Evolutionary conservation across 2,329 filamentous ascomycete genomes (phyloP).

Genomic region (Fusarium sp.): DNA sequence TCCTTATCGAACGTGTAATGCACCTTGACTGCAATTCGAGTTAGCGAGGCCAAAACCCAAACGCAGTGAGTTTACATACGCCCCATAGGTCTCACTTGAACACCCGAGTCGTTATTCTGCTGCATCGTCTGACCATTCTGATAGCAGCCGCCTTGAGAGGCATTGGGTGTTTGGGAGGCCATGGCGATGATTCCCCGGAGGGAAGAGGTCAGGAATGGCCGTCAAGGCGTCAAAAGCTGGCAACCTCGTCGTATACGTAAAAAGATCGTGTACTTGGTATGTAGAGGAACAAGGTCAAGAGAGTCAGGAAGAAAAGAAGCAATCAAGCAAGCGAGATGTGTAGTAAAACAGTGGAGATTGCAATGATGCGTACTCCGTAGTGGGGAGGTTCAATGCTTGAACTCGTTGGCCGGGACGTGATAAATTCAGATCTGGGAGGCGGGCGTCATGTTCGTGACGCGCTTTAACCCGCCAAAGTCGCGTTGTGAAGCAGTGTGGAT

Average conservation of each 20-base stretch:
- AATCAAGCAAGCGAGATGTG: conserved; percentile 12
- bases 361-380: conserved; percentile 19
- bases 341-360: conserved; percentile 21
- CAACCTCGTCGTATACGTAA: background rate
- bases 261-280: conserved; percentile 1
- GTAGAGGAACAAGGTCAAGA: background rate
- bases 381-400: conserved; percentile 34
- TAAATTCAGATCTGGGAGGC: conserved; percentile 50
- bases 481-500: conserved; percentile 47
- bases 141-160: conserved; percentile 50
- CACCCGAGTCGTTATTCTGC: conserved; percentile 54
- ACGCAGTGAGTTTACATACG: conserved; percentile 60
- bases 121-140: conserved; percentile 47
- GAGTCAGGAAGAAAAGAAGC: conserved; percentile 19
- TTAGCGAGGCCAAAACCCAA: conserved; percentile 32
- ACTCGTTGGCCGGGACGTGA: conserved; percentile 41
- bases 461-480: conserved; percentile 47
- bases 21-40: conserved; percentile 78
- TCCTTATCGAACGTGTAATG: conserved; percentile 95
- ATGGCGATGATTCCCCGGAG: conserved; percentile 48
- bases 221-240: conserved; percentile 13
- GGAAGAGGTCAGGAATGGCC: conserved; percentile 37
- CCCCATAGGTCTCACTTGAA: conserved; percentile 73
- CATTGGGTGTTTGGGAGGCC: conserved; percentile 54
- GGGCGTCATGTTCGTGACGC: conserved; percentile 56